Percentiles rank a stretch among this genome's conserved stretches.
Evolutionary conservation across 1,139 yeast species (phyloP).

Genomic region (Geotrichum siamense): DNA sequence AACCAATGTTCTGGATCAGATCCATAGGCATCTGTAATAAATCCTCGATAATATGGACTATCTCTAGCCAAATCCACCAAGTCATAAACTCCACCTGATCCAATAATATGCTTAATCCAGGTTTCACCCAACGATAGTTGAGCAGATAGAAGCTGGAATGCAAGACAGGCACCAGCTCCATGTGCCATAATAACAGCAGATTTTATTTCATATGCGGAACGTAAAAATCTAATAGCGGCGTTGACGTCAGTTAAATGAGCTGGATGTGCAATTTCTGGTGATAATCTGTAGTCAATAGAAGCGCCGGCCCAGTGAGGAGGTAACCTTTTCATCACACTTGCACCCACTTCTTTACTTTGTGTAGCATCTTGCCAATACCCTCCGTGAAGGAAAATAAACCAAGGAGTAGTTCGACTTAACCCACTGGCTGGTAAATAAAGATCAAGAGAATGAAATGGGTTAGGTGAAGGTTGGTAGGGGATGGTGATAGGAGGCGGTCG

Average conservation of each 20-base stretch:
- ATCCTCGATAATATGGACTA: constrained; percentile 39
- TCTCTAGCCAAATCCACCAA: constrained; percentile 37
- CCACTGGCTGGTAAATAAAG: constrained; percentile 21
- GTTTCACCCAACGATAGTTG: constrained; percentile 29
- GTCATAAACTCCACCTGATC: constrained; percentile 48
- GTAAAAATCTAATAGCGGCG: constrained; percentile 36
- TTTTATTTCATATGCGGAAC: constrained; percentile 28
- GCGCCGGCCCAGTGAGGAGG: constrained; percentile 25
- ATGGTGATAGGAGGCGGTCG: constrained; percentile 20
- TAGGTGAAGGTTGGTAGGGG: constrained; percentile 22
- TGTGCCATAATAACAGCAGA: constrained; percentile 51
- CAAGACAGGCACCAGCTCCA: constrained; percentile 69
- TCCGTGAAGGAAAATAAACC: constrained; percentile 60
- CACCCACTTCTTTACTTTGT: constrained; percentile 52
- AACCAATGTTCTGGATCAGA: constrained; percentile 28
- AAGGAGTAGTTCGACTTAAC: constrained; percentile 19
- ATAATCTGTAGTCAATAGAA: constrained; percentile 60
- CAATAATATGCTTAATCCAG: constrained; percentile 26
- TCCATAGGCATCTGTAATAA: constrained; percentile 42
- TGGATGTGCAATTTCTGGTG: constrained; percentile 59
- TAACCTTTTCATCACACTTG: constrained; percentile 31
- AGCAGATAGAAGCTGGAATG: constrained; percentile 40
- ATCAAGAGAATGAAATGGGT: constrained; percentile 23
- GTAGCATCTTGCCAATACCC: constrained; percentile 76
- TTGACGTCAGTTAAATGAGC: constrained; percentile 51